These are phyloP conservation scores for Scortechinia acanthostroma DNA, from an alignment of 2,329 filamentous ascomycete genomes.

Conservation along the genomic window DNA sequence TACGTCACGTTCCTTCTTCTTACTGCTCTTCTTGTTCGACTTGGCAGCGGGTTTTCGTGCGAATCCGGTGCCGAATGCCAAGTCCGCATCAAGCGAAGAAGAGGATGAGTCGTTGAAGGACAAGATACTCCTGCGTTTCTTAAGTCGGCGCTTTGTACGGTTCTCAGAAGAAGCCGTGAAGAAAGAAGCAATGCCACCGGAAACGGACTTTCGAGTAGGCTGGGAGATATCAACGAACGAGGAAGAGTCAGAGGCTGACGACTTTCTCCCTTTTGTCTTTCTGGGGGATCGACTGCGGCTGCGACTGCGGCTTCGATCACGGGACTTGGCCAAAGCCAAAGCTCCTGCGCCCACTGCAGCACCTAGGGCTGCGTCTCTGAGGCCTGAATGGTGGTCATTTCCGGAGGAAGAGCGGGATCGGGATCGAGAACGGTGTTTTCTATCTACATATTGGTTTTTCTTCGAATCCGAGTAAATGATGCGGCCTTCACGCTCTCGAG, in stretches of 20 bases:
- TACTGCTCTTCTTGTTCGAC: background rate
- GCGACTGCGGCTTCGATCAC: constrained; percentile 9
- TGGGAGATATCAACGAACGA: background rate
- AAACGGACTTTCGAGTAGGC: background rate
- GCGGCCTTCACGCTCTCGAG: background rate
- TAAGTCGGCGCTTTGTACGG: background rate
- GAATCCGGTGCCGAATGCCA: background rate
- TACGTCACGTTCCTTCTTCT: background rate
- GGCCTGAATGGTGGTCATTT: constrained; percentile 3
- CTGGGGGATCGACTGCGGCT: constrained; percentile 24
- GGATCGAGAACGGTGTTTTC: constrained; percentile 14
- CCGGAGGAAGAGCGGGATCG: constrained; percentile 24
- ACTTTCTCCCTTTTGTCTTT: constrained; percentile 12
- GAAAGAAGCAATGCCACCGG: background rate
- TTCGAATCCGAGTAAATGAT: background rate
- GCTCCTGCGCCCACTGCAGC: constrained; percentile 9
- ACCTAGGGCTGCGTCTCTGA: constrained; percentile 9
- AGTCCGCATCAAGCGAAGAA: background rate
- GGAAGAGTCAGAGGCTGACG: constrained; percentile 1
- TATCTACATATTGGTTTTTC: constrained; percentile 13
- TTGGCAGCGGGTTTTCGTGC: background rate
- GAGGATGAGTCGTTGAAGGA: background rate
- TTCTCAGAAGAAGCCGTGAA: constrained; percentile 1
- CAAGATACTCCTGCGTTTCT: background rate
- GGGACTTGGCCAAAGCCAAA: constrained; percentile 13